Evolutionary conservation across 371 early-diverging fungal species (phyloP), one percentile per base, ranked within the genome.

Genomic region (Nosema muscidifuracis): DNA sequence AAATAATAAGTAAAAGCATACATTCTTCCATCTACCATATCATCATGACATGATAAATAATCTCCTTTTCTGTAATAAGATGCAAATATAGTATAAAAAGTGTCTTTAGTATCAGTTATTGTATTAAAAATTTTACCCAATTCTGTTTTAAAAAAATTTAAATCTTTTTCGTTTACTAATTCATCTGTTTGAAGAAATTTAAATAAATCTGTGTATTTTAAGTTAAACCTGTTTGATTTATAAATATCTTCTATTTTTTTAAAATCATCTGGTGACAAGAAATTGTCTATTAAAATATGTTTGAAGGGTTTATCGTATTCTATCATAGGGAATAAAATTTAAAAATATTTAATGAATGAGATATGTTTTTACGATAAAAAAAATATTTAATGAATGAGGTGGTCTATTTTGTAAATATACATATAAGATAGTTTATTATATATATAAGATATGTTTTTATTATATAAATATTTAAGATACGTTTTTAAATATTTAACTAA

Each of bases 41-140:
- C 84, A 67, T 84, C 84, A 65, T 84, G 84, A 34, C 79, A 78
- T 16, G 82, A 77, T 31, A 84, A 71, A 75, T 71, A 84, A 61
- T 82, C 63, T 15, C 75, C 77, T 53, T 61, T 22, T 24, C 50
- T 42, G 47, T 84, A 84, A 53, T 53, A 79, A 7, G 82, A 81
- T 2, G 73, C 82, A 78, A 84, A 84, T 4, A 81, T 43, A 38
- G 76, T 73, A 33, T 69, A 74, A 56, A 58, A 76, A 24, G 18
- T 28, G 31, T 67, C 51, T 10, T 16, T 36, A 2, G 55, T 65
- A 34, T 73, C 65, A 13, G 36, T 56, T 9, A 70, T 50, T 0
- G 58, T 47, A 16, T 74, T 72, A 24, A 74, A 73, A 2, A 53
- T 31, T 28, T 66, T 67, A 31, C 44, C 55, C 43, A 82, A 24